Evolutionary conservation across 352 stramenopile genomes (phyloP), one percentile per base, ranked within the genome.

Genomic region (Phytophthora foliorum): DNA sequence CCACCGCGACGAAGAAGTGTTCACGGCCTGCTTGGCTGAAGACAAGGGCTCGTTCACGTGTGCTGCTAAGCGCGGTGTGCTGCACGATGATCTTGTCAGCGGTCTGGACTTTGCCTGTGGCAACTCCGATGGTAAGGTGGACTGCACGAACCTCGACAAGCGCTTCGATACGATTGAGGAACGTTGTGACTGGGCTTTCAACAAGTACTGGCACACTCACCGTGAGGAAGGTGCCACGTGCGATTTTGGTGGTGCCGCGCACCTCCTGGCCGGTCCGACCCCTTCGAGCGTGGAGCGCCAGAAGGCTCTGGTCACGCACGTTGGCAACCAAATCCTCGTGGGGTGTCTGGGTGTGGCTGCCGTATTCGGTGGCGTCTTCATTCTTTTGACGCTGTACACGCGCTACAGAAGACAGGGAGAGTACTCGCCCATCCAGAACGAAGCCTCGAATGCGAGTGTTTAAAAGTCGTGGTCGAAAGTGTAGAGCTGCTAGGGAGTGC

Each of bases 21-120:
- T 86, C 59, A 63, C 80, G 10, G 82, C 84, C 2, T 93, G 84
- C 44, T 64, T 88, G 31, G 74, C 74, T 21, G 84, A 92, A 63
- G 82, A 92, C 73, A 89, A 90, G 69, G 84, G 84, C 44, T 80
- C 84, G 25, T 92, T 92, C 48, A 69, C 81, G 46, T 92, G 84
- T 67, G 45, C 57, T 19, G 84, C 84, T 27, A 92, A 92, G 73
- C 80, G 82, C 22, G 84, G 84, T 1, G 80, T 90, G 51, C 72
- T 75, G 52, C 52, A 31, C 3, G 78, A 67, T 36, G 80, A 90
- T 58, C 77, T 92, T 24, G 31, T 81, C 50, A 90, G 72, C 55
- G 78, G 84, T 10, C 61, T 88, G n/a, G 59, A 71, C 48, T 92
- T 86, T 48, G 84, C 82, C 11, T 92, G 84, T 53, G 84, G 84